Base-by-base conservation (phyloP, 805 yeast species). In the Candida pseudoglaebosa region DNA sequence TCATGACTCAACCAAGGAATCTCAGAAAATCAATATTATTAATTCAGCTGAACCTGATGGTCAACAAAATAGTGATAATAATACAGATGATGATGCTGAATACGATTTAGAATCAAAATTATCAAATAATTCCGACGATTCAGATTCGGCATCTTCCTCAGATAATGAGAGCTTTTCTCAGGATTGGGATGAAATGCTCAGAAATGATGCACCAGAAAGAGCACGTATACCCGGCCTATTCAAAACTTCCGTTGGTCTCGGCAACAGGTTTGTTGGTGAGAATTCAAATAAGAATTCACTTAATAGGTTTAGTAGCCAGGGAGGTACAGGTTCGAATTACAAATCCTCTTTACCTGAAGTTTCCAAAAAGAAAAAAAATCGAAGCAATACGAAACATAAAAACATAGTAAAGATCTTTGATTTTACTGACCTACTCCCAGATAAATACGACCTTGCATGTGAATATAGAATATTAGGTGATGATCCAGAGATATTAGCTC, bases 381-480 rank as follows among this genome's bases (percentile, higher is more conserved):
- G 53, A 49, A 5, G 41, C 44, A 48, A 48, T n/a, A 58, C 46
- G 30, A 60, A 58, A 33, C 75, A 63, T 36, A 54, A 44, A 44
- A 84, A 84, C 48, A 57, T 76, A n/a, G 81, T 86, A 7, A 71
- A 73, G 2, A 73, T 81, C 2, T 67, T 73, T 41, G 91, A 88
- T 52, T 82, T 83, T 56, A 64, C 75, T 15, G 73, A 80, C 52
- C 62, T 90, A 35, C 73, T 88, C 24, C 95, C 96, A 0, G 82
- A 89, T 13, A 79, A 83, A 45, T 71, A 75, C 57, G 83, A 83
- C 39, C 55, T 85, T 32, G 93, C 91, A 0, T 61, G 71, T 29
- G 85, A 79, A 39, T 85, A 84, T 53, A 64, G 78, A 20, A 71
- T 84, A 1, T 58, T 77, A 38, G 88, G 87, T 3, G 82, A 70